Conservation (phyloP, 208 protist species). For the Jaenimonas drosophilae region DNA sequence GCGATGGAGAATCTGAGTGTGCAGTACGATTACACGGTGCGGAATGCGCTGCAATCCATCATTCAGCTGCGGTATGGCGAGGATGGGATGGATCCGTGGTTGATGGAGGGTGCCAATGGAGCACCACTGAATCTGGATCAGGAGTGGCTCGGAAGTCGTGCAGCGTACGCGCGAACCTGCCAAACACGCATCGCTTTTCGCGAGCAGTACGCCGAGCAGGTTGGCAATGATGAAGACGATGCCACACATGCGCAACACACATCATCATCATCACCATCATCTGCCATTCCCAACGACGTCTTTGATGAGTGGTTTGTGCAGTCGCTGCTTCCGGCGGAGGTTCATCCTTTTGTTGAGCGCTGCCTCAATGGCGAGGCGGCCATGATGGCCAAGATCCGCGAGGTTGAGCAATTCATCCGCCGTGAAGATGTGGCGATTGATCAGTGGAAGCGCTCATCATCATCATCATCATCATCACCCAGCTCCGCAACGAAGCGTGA, state of each 20-base stretch:
- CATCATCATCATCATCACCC: too few species aligned
- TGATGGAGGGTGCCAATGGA: constrained; percentile 93
- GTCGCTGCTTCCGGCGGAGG: constrained; percentile 47
- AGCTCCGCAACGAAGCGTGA: too few species aligned
- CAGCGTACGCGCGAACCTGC: constrained; percentile 37
- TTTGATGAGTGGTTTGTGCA: constrained; percentile 22
- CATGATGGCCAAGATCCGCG: constrained; percentile 13
- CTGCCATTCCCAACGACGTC: constrained; percentile 4
- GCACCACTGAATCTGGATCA: constrained; percentile 73
- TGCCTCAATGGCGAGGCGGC: constrained; percentile 28
- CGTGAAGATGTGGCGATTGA: too few species aligned
- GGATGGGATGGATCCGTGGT: constrained; percentile 97
- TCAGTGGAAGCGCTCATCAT: too few species aligned
- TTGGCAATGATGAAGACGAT: too few species aligned
- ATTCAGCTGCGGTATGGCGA: constrained; percentile 98
- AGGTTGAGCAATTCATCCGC: too few species aligned
- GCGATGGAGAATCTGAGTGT: constrained; percentile 98
- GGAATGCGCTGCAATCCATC: constrained; percentile 88
- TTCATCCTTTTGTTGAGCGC: constrained; percentile 23
- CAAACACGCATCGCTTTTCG: neutral
- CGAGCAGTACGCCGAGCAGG: constrained; percentile 2
- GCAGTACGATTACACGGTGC: constrained; percentile 98
- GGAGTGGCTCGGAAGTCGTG: constrained; percentile 63
- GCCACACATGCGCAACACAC: too few species aligned
- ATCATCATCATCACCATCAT: neutral